Evolutionary conservation across 345 rosid genomes (phyloP).

Genomic region (Tarenaya hassleriana): DNA sequence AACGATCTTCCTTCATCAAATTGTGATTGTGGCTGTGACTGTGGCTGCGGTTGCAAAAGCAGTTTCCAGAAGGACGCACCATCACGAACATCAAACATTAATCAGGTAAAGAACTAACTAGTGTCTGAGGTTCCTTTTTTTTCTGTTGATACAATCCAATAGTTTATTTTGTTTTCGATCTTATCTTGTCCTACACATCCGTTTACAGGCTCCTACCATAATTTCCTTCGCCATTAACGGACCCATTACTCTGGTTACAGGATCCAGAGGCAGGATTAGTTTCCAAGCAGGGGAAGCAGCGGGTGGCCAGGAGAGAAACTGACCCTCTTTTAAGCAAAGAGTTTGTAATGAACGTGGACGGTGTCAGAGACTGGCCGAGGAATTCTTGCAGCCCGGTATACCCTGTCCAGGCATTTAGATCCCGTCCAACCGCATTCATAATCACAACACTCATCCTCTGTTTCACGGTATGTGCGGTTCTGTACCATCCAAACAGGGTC

Average conservation of each 20-base stretch:
- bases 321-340: slow-evolving; percentile 51
- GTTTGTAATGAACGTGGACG: slow-evolving; percentile 40
- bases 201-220: too few species aligned
- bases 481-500: slow-evolving; percentile 68
- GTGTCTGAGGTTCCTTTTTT: slow-evolving; percentile 12
- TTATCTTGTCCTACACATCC: background rate
- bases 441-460: slow-evolving; percentile 48
- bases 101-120: slow-evolving; percentile 50
- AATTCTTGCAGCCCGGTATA: slow-evolving; percentile 33
- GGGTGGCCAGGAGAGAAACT: slow-evolving; percentile 28
- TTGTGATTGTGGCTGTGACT: slow-evolving; percentile 22
- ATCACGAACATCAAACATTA: slow-evolving; percentile 27
- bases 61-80: slow-evolving; percentile 27
- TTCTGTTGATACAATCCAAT: too few species aligned
- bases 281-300: slow-evolving; percentile 19
- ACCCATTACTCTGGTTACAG: slow-evolving; percentile 34
- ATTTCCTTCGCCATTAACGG: too few species aligned
- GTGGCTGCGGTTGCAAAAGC: slow-evolving; percentile 28
- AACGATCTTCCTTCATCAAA: slow-evolving; percentile 23
- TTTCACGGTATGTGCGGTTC: slow-evolving; percentile 56
- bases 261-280: slow-evolving; percentile 31
- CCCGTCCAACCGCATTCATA: slow-evolving; percentile 41
- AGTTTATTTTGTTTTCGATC: too few species aligned
- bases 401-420: slow-evolving; percentile 27
- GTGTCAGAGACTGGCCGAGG: slow-evolving; percentile 35